These are phyloP conservation scores for Psidium friedrichsthalianum DNA, from an alignment of 345 rosid species.

Conservation along the genomic window DNA sequence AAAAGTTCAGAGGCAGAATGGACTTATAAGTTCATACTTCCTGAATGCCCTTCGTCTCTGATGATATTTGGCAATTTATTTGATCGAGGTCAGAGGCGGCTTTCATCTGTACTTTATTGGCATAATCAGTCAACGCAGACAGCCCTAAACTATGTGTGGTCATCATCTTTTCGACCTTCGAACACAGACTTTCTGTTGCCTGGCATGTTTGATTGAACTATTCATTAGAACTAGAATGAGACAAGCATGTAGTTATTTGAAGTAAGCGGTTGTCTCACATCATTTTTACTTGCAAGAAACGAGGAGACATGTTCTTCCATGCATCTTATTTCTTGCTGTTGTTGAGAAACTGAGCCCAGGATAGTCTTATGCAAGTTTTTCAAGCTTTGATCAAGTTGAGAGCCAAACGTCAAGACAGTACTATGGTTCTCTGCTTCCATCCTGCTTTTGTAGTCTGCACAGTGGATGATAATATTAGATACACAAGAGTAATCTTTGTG, in stretches of 20 bases:
- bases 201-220: conserved; percentile 16
- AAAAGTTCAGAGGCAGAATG: not conserved
- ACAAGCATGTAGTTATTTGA: not conserved
- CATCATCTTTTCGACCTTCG: conserved; percentile 42
- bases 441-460: conserved; percentile 55
- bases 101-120: conserved; percentile 31
- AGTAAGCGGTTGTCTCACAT: conserved; percentile 33
- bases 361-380: conserved; percentile 57
- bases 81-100: conserved; percentile 47
- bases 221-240: not conserved
- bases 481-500: not conserved
- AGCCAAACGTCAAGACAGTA: conserved; percentile 67
- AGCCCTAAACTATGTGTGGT: conserved; percentile 47
- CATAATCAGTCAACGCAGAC: conserved; percentile 40
- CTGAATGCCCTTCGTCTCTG: conserved; percentile 40
- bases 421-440: conserved; percentile 69
- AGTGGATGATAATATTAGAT: not conserved
- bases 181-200: conserved; percentile 54
- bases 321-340: conserved; percentile 67
- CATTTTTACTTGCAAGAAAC: conserved; percentile 64
- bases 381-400: conserved; percentile 72
- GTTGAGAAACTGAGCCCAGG: conserved; percentile 73
- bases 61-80: conserved; percentile 24
- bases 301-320: conserved; percentile 65
- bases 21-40: conserved; percentile 29